Conservation (phyloP, 2,329 filamentous ascomycete genomes). For the Aspergillus glaucus region DNA sequence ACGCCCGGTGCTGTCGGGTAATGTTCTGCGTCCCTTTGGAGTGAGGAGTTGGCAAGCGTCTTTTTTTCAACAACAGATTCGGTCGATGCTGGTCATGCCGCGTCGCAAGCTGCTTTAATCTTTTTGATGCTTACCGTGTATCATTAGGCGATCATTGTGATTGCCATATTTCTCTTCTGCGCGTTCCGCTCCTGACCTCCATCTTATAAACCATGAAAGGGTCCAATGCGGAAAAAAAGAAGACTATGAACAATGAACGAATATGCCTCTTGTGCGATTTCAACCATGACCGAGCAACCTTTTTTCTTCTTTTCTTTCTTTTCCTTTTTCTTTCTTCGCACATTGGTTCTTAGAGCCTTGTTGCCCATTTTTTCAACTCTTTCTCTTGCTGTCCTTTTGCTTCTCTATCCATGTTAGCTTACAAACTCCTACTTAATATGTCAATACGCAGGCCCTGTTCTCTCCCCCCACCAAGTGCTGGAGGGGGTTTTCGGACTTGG, state of each 20-base stretch:
- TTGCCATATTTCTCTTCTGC: slow-evolving; percentile 6
- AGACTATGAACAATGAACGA: slow-evolving; percentile 23
- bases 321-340: not conserved
- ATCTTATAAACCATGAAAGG: slow-evolving; percentile 2
- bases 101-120: slow-evolving; percentile 14
- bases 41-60: slow-evolving; percentile 7
- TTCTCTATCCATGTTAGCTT: slow-evolving; percentile 12
- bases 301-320: not conserved
- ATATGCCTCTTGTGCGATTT: slow-evolving; percentile 16
- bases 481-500: not conserved
- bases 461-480: not conserved
- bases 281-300: slow-evolving; percentile 2
- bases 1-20: slow-evolving; percentile 7
- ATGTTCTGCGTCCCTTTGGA: not conserved
- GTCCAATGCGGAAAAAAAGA: slow-evolving; percentile 7
- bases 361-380: not conserved
- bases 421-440: not conserved
- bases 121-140: slow-evolving; percentile 8
- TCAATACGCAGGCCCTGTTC: not conserved
- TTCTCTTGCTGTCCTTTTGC: slow-evolving; percentile 1
- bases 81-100: slow-evolving; percentile 33
- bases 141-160: slow-evolving; percentile 6
- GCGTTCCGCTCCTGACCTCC: not conserved
- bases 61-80: slow-evolving; percentile 13
- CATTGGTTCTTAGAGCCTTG: not conserved